Evolutionary conservation across 305 asterid genomes (phyloP).

Genomic region (Petunia hybrid): DNA sequence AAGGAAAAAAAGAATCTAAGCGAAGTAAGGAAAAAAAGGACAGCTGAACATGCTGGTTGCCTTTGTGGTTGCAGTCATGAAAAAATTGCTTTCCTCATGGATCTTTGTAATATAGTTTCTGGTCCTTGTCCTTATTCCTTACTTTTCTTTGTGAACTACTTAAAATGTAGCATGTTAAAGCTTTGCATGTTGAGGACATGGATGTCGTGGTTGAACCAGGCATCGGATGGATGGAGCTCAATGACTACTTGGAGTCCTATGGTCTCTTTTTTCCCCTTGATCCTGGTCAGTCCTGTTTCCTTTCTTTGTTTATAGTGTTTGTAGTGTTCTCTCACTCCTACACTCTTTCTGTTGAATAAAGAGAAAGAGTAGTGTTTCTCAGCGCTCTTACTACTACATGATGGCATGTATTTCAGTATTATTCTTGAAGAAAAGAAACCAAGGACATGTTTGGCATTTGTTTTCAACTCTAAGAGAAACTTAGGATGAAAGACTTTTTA

Average conservation of each 20-base stretch:
- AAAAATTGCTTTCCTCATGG: neutral
- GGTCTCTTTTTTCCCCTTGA: conserved; percentile 98
- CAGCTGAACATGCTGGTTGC: neutral
- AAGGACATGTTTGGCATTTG: neutral
- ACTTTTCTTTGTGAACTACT: conserved; percentile 26
- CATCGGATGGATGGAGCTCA: conserved; percentile 98
- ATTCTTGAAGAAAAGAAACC: neutral
- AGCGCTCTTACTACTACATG: too few relatives aligned
- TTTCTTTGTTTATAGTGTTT: conserved; percentile 29
- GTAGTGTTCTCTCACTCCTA: neutral
- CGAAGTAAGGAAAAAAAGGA: too few relatives aligned
- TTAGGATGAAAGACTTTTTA: neutral
- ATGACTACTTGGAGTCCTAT: conserved; percentile 89
- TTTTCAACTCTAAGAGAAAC: conserved; percentile 4
- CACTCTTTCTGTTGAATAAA: neutral
- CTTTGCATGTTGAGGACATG: conserved; percentile 87
- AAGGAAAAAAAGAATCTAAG: neutral
- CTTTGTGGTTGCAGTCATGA: conserved; percentile 17
- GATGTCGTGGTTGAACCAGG: conserved; percentile 99
- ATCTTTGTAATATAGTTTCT: neutral
- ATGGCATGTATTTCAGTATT: neutral
- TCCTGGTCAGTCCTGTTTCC: conserved; percentile 66
- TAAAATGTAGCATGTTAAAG: conserved; percentile 64
- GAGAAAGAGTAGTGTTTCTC: too few relatives aligned
- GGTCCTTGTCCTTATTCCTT: conserved; percentile 7